Conservation (phyloP, 2,329 filamentous ascomycete species). For the Bipolaris bicolor region DNA sequence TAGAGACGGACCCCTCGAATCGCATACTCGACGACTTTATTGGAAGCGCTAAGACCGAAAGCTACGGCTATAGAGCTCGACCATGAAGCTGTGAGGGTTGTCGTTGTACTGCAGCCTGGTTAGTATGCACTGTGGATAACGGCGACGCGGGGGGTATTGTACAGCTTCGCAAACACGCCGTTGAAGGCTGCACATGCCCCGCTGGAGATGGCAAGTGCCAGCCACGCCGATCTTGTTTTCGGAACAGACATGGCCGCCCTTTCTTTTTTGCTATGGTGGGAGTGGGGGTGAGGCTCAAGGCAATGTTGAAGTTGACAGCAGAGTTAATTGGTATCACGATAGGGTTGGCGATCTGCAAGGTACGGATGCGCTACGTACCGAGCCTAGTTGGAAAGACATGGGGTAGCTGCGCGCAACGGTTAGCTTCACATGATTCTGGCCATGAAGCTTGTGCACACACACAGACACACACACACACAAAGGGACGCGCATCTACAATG, state of each 20-base stretch:
- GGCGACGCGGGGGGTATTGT: conserved; percentile 37
- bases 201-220: conserved; percentile 73
- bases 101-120: conserved; percentile 60
- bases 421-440: not conserved
- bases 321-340: conserved; percentile 5
- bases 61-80: conserved; percentile 56
- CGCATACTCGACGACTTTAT: conserved; percentile 56
- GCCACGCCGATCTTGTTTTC: conserved; percentile 49
- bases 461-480: too few relatives aligned
- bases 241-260: conserved; percentile 29
- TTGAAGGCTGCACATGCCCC: conserved; percentile 82
- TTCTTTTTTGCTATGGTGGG: conserved; percentile 1
- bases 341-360: conserved; percentile 21
- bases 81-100: conserved; percentile 62
- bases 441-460: not conserved
- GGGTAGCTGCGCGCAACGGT: conserved; percentile 8
- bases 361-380: conserved; percentile 20
- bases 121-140: conserved; percentile 5
- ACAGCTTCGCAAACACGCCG: conserved; percentile 84
- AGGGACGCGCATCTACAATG: not conserved
- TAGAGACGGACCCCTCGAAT: conserved; percentile 57
- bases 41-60: conserved; percentile 55
- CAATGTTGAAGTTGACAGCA: not conserved
- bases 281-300: conserved; percentile 4
- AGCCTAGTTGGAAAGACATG: conserved; percentile 23